Conservation (phyloP, 83 land plant species). For the Picea abies region DNA sequence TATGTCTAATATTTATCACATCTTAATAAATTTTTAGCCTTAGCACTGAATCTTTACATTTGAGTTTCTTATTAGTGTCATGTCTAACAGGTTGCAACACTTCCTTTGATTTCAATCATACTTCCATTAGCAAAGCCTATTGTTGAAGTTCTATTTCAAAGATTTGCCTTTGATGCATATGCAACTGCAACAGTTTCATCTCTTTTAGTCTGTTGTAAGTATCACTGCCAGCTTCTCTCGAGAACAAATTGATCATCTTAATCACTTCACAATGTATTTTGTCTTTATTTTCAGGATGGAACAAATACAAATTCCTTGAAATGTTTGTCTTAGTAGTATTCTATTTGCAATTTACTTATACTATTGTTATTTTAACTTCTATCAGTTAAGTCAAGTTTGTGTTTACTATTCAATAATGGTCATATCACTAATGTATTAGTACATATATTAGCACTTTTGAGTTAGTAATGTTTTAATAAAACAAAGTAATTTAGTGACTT, state of each 20-base stretch:
- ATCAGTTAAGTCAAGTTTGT: neutral
- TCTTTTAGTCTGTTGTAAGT: conserved; percentile 51
- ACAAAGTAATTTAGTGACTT: too few relatives aligned
- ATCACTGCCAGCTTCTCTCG: neutral
- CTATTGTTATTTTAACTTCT: neutral
- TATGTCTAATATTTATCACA: too few relatives aligned
- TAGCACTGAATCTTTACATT: neutral
- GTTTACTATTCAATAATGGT: neutral
- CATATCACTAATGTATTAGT: too few relatives aligned
- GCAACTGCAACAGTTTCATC: conserved; percentile 53
- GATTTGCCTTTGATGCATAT: conserved; percentile 44
- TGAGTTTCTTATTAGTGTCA: neutral
- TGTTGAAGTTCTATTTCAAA: conserved; percentile 47
- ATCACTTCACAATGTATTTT: neutral
- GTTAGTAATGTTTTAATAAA: too few relatives aligned
- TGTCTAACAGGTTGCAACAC: conserved; percentile 30
- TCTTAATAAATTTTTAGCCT: neutral
- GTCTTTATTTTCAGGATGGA: neutral
- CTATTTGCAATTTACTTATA: neutral
- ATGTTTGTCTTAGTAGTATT: neutral
- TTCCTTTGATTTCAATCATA: conserved; percentile 40
- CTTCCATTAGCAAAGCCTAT: conserved; percentile 46
- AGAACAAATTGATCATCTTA: neutral
- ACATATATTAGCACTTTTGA: too few relatives aligned
- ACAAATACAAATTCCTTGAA: conserved; percentile 1